Conservation (phyloP, 2,329 filamentous ascomycete species). For the Simplicillium sp. region DNA sequence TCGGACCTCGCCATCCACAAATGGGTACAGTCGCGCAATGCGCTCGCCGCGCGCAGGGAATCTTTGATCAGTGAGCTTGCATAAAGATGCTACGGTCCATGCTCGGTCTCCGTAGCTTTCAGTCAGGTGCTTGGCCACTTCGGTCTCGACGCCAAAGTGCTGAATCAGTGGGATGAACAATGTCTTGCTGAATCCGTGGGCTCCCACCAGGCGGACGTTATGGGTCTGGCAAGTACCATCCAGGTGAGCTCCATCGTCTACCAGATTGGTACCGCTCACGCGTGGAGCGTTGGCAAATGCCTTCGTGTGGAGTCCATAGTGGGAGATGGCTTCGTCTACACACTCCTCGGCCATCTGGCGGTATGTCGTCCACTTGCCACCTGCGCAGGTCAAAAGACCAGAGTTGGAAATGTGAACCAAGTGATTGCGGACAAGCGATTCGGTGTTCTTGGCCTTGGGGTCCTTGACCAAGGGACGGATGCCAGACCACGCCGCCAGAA, state of each 20-base stretch:
- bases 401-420: constrained; percentile 71
- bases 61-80: constrained; percentile 63
- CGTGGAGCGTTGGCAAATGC: constrained; percentile 51
- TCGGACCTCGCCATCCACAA: constrained; percentile 83
- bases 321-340: constrained; percentile 67
- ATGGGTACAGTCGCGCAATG: constrained; percentile 74
- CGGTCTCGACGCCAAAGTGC: constrained; percentile 84
- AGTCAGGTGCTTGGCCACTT: constrained; percentile 81
- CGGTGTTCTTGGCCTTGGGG: constrained; percentile 75
- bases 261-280: constrained; percentile 58
- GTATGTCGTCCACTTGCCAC: constrained; percentile 90
- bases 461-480: constrained; percentile 81
- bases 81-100: constrained; percentile 81
- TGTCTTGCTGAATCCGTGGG: constrained; percentile 78
- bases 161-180: constrained; percentile 94
- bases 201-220: constrained; percentile 69
- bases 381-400: constrained; percentile 75
- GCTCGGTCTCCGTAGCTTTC: constrained; percentile 86
- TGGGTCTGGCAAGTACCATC: constrained; percentile 73
- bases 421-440: constrained; percentile 82
- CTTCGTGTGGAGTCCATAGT: constrained; percentile 53
- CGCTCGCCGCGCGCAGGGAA: constrained; percentile 79
- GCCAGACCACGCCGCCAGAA: constrained; percentile 84
- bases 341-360: constrained; percentile 88
- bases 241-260: constrained; percentile 59